phyloP scores from a whole-genome alignment of 2,329 filamentous ascomycete species.

The Pseudonectria buxi region DNA sequence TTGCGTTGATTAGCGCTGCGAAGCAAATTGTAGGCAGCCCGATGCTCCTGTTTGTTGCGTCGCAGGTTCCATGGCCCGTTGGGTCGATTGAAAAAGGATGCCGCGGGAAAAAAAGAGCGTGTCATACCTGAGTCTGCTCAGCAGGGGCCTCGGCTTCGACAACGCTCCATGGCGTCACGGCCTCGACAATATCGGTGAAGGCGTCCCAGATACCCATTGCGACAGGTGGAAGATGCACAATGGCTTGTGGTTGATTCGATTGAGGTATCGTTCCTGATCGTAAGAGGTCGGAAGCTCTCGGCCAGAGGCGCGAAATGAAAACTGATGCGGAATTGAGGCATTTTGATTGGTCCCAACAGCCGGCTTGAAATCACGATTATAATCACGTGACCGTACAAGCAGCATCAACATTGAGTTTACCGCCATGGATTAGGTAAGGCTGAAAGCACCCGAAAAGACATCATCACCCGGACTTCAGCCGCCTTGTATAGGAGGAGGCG shows the following conservation, averaged over 20 bases:
- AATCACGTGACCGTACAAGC: slow-evolving; percentile 19
- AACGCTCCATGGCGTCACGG: slow-evolving; percentile 57
- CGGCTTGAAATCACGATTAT: slow-evolving; percentile 10
- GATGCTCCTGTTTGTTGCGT: too few species aligned
- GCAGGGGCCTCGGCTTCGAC: slow-evolving; percentile 62
- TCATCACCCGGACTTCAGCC: slow-evolving; percentile 12
- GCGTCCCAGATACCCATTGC: slow-evolving; percentile 63
- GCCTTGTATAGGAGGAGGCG: slow-evolving; percentile 2
- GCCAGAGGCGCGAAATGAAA: slow-evolving; percentile 34
- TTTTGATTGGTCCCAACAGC: slow-evolving; percentile 38
- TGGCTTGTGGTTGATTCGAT: slow-evolving; percentile 34
- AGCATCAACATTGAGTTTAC: too few species aligned
- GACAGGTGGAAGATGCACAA: slow-evolving; percentile 33
- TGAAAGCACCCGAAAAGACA: too few species aligned
- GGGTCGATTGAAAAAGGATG: slow-evolving; percentile 3
- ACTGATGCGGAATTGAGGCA: slow-evolving; percentile 43
- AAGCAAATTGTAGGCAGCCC: too few species aligned
- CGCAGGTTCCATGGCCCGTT: slow-evolving; percentile 6
- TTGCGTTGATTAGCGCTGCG: slow-evolving; percentile 9
- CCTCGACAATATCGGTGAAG: slow-evolving; percentile 57
- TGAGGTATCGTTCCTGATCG: slow-evolving; percentile 28
- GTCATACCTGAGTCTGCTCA: slow-evolving; percentile 53
- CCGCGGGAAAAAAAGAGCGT: slow-evolving; percentile 5
- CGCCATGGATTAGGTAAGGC: slow-evolving; percentile 4
- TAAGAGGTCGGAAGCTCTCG: slow-evolving; percentile 37